Evolutionary conservation across 257 asterid genomes (phyloP).

Genomic region (Salvia hispanica): DNA sequence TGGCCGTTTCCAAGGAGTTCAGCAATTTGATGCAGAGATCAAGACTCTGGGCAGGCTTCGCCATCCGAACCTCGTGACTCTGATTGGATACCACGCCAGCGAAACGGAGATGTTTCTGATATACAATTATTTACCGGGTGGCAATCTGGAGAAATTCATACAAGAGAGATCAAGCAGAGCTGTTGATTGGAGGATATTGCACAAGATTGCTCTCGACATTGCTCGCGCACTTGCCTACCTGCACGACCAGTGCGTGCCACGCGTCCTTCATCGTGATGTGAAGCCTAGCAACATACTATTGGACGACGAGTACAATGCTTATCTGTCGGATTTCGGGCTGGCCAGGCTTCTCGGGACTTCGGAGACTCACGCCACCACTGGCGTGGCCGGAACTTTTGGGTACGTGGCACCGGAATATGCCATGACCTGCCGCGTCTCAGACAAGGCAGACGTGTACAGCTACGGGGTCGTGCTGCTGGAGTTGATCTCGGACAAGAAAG

Average conservation of each 20-base stretch:
- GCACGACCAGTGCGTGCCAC: conserved; percentile 90
- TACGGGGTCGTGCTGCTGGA: conserved; percentile 92
- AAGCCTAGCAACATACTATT: conserved; percentile 88
- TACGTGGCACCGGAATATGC: conserved; percentile 97
- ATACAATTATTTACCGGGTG: conserved; percentile 83
- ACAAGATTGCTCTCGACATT: conserved; percentile 87
- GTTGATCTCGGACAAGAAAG: conserved; percentile 88
- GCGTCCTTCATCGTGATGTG: conserved; percentile 94
- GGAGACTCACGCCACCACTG: conserved; percentile 90
- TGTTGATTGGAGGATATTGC: conserved; percentile 84
- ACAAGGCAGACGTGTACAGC: conserved; percentile 94
- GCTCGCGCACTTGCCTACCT: conserved; percentile 92
- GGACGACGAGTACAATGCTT: conserved; percentile 80
- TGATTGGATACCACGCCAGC: conserved; percentile 91
- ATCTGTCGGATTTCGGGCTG: conserved; percentile 89
- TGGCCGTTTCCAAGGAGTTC: conserved; percentile 72
- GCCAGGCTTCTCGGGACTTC: conserved; percentile 89
- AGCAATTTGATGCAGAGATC: conserved; percentile 88
- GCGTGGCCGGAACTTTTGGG: conserved; percentile 94
- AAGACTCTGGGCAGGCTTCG: conserved; percentile 79
- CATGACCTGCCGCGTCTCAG: conserved; percentile 94
- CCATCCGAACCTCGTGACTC: conserved; percentile 85
- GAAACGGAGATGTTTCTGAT: conserved; percentile 90
- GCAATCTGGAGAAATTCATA: conserved; percentile 85
- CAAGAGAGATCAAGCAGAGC: conserved; percentile 75